These are phyloP conservation scores for Vitis hybrid DNA, from an alignment of 177 flowering plant species.

Conservation along the genomic window DNA sequence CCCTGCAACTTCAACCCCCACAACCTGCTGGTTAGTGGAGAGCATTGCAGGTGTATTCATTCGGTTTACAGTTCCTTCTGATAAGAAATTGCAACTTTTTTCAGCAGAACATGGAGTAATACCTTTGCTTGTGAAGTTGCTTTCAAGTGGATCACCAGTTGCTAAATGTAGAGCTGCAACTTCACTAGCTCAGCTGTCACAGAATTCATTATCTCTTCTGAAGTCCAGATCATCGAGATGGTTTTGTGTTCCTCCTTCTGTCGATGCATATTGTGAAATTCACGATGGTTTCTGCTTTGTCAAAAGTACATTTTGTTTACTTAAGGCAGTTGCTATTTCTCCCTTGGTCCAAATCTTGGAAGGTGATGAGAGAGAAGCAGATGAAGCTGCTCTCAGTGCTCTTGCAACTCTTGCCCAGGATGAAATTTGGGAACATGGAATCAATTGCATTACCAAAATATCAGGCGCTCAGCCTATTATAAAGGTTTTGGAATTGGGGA, in stretches of 20 bases:
- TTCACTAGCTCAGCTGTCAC: conserved; percentile 71
- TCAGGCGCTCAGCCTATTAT: conserved; percentile 53
- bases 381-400: conserved; percentile 68
- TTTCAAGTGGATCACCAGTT: conserved; percentile 45
- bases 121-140: conserved; percentile 63
- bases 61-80: conserved; percentile 66
- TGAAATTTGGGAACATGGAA: conserved; percentile 69
- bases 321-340: conserved; percentile 70
- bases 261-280: conserved; percentile 58
- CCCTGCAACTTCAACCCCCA: conserved; percentile 20
- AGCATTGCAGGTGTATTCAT: conserved; percentile 52
- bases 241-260: conserved; percentile 57
- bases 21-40: conserved; percentile 35
- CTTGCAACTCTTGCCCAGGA: conserved; percentile 72
- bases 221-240: conserved; percentile 53
- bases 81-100: conserved; percentile 59
- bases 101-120: conserved; percentile 64
- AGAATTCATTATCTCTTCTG: conserved; percentile 46
- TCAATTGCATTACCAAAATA: conserved; percentile 44
- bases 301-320: conserved; percentile 68
- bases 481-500: conserved; percentile 51
- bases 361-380: conserved; percentile 64
- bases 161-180: conserved; percentile 67
- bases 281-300: conserved; percentile 61
- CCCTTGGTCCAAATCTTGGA: conserved; percentile 54